Evolutionary conservation across 148 eudicot species (phyloP), one percentile per base, ranked within the genome.

Genomic region (Beta vulgaris): DNA sequence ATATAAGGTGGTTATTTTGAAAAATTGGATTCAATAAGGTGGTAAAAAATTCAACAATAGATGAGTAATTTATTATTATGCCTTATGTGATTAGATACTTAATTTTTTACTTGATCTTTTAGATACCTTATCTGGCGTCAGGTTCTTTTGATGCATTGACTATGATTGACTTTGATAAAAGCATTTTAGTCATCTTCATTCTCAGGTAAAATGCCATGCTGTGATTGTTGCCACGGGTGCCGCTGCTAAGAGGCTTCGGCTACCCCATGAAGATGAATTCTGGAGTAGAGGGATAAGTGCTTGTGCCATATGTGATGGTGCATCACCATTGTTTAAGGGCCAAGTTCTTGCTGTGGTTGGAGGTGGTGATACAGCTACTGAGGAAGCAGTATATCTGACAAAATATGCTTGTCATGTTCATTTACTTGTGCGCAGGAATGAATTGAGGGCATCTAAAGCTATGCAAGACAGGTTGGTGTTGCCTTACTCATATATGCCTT

Each of bases 231-330:
- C 99, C 44, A 95, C 99, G 0, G 99, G 99, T 80, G 99, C 99
- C 76, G 88, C 88, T 76, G 99, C 99, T 49, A 95, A 54, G 79
- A 87, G 92, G 86, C 91, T 95, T 58, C 54, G 81, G 6, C 81
- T 95, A 85, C 99, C 99, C 63, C 90, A 88, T 66, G 99, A 95
- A 80, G 98, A 95, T 70, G 99, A 95, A 77, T 92, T 86, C 77
- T 95, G 99, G 99, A 91, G 99, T 75, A 89, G 93, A 86, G 99
- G 99, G 57, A 95, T 95, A 68, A 95, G 99, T 83, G 99, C 99
- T 21, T 95, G 99, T 83, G 99, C 99, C 73, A 95, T 95, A 62
- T 95, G 99, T 85, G 99, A 95, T 82, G 99, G 99, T 68, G 99
- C 99, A 72, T 95, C 99, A 13, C 99, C 99, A 40, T 77, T 95